These are phyloP conservation scores for Phaeoacremonium minimum DNA, from an alignment of 2,329 filamentous ascomycete species.

Conservation along the genomic window DNA sequence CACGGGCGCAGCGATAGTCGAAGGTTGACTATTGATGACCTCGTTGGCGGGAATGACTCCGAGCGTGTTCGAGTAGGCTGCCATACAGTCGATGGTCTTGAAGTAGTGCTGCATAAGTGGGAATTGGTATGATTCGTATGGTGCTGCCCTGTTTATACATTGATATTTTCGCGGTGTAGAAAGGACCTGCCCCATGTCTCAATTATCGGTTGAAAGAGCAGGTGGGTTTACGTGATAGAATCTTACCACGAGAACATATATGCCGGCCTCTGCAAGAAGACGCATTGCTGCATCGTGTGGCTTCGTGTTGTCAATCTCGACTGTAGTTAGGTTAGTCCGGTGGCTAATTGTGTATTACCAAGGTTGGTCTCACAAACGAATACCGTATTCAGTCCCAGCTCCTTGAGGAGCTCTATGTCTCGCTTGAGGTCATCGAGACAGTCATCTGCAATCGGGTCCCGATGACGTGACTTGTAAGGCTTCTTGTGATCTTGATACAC, in stretches of 20 bases:
- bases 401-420: conserved; percentile 16
- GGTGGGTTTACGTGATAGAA: no score
- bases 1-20: conserved; percentile 10
- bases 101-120: conserved; percentile 14
- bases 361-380: conserved; percentile 14
- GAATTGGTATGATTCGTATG: conserved; percentile 12
- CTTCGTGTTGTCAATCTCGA: conserved; percentile 6
- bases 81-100: conserved; percentile 16
- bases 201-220: neutral
- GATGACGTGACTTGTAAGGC: neutral
- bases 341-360: neutral
- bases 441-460: conserved; percentile 13
- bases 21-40: conserved; percentile 8
- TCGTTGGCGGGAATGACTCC: conserved; percentile 17
- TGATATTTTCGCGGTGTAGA: conserved; percentile 9
- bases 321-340: conserved; percentile 5
- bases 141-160: conserved; percentile 3
- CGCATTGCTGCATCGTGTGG: conserved; percentile 7
- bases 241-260: conserved; percentile 21
- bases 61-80: conserved; percentile 20
- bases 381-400: conserved; percentile 19
- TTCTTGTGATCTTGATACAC: conserved; percentile 6
- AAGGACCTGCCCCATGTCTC: neutral
- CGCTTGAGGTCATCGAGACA: conserved; percentile 13
- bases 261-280: conserved; percentile 11